Evolutionary conservation across 495 filamentous ascomycete genomes (phyloP), one percentile per base, ranked within the genome.

Genomic region (Trichoderma gamsii): DNA sequence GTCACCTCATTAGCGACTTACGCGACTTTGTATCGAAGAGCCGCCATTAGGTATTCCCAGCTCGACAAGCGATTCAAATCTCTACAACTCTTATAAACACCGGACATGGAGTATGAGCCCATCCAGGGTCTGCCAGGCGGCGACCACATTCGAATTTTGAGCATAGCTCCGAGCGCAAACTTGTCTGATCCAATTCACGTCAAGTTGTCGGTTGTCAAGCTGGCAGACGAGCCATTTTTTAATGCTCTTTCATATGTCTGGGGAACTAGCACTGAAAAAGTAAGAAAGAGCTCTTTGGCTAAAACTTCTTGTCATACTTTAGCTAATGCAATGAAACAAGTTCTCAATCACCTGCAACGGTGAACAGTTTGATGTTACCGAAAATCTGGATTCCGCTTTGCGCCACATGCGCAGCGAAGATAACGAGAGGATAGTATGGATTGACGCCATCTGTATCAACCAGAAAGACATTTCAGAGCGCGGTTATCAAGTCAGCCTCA

Each of bases 361-460:
- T 8, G 6, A 38, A 29, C 63, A 18, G 6, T n/a, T 65, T 41
- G 2, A 16, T 23, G 63, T 65, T 32, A 32, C 29, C 0, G 2
- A 29, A 32, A 65, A 65, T 25, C 29, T 65, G 29, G 23, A 38
- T 15, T 32, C 63, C 2, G 63, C 63, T 18, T 25, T 65, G 13
- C 63, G 23, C 12, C 25, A 41, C 63, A 1, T 65, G 18, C 63
- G 63, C 25, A 9, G 4, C n/a, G 25, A 32, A 23, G 29, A 8
- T 0, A 13, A 38, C 11, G 18, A 38, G 29, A 49, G 44, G 44
- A n/a, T 49, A n/a, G 1, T 65, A 1, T 65, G 63, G 63, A 38
- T 65, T 21, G 63, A 65, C n/a, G 63, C 63, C 27, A 32, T 65
- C 6, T 65, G 63, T 29, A 65, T 65, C 63, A 38, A 65, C 29